Conservation (phyloP, 2,329 filamentous ascomycete genomes). For the Gaeumannomyces tritici region DNA sequence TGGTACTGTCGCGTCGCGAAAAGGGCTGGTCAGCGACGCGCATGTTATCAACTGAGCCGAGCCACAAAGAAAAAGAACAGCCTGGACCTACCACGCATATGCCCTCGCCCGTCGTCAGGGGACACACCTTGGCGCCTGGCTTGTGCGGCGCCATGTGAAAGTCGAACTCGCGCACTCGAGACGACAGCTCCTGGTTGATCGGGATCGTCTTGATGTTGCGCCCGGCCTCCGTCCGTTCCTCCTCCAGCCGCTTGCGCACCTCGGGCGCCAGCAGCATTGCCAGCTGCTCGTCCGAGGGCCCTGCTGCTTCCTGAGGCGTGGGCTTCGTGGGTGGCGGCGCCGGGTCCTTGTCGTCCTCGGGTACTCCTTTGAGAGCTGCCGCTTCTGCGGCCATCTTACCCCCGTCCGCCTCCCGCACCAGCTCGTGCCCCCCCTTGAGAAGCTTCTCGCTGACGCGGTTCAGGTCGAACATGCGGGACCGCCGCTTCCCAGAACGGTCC, state of each 20-base stretch:
- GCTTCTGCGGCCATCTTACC: background rate
- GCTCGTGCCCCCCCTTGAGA: background rate
- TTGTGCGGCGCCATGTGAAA: conserved; percentile 42
- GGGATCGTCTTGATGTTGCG: background rate
- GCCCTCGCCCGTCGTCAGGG: conserved; percentile 36
- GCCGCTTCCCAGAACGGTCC: background rate
- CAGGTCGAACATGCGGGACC: background rate
- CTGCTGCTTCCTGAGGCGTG: background rate
- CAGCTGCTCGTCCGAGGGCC: background rate
- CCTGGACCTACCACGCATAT: conserved; percentile 30
- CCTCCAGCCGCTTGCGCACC: background rate
- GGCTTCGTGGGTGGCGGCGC: too few relatives aligned
- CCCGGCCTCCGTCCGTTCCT: background rate
- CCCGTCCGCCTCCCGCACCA: background rate
- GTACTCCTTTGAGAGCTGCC: background rate
- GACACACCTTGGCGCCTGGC: conserved; percentile 41
- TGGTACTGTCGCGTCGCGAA: conserved; percentile 7
- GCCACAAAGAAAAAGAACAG: background rate
- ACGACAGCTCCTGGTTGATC: background rate
- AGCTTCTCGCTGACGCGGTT: background rate
- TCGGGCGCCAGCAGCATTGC: background rate
- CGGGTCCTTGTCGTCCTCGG: background rate
- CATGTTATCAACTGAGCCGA: too few relatives aligned
- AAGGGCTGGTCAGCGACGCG: background rate
- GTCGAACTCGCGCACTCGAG: conserved; percentile 22